phyloP scores from a whole-genome alignment of 2,329 filamentous ascomycete species.

The Ceratocystis harringtonii region DNA sequence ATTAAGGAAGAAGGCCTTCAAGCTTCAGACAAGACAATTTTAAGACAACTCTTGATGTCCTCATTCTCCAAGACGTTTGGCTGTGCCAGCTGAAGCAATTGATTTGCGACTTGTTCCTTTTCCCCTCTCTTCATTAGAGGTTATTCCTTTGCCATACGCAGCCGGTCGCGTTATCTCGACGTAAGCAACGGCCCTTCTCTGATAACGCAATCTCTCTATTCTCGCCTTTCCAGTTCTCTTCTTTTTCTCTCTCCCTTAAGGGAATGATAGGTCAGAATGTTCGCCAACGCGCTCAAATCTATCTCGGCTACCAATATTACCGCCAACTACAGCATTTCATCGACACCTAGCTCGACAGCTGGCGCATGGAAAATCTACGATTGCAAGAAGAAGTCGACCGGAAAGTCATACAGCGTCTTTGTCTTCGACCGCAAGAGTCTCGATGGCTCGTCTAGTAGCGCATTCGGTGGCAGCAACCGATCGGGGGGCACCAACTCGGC shows the following conservation, averaged over 20 bases:
- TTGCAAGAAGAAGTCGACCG: conserved; percentile 89
- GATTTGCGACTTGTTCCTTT: not conserved
- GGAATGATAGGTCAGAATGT: conserved; percentile 45
- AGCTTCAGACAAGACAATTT: too few relatives aligned
- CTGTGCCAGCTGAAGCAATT: conserved; percentile 9
- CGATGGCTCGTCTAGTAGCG: conserved; percentile 37
- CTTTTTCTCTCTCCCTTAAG: not conserved
- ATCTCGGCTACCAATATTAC: conserved; percentile 82
- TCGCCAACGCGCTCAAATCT: conserved; percentile 84
- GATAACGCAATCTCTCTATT: not conserved
- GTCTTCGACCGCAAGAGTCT: conserved; percentile 84
- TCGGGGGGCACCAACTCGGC: conserved; percentile 35
- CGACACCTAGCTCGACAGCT: conserved; percentile 59
- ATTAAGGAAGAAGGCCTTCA: too few relatives aligned
- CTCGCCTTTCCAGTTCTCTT: not conserved
- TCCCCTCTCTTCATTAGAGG: not conserved
- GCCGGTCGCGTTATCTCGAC: not conserved
- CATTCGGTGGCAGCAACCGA: conserved; percentile 27
- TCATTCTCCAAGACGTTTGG: not conserved
- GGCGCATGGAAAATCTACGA: conserved; percentile 97
- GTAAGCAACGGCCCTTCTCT: not conserved
- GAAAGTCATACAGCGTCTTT: conserved; percentile 79
- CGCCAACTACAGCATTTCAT: conserved; percentile 73
- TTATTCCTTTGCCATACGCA: not conserved
- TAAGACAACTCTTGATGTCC: too few relatives aligned